phyloP scores from a whole-genome alignment of 306 rosid genomes.

The Acacia melanoxylon region DNA sequence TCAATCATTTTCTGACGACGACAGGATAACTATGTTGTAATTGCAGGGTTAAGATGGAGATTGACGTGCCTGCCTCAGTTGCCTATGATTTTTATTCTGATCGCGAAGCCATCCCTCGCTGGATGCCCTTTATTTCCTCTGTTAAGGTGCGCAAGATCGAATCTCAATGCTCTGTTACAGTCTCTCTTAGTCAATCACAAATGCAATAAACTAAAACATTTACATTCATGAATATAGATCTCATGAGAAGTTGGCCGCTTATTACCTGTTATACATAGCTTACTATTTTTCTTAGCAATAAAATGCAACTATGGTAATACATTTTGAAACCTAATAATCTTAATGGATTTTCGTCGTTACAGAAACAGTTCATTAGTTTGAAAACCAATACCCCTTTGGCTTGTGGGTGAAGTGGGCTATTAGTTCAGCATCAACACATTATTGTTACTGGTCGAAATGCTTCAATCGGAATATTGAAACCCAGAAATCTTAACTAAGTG shows the following conservation, averaged over 20 bases:
- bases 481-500: conserved; percentile 10
- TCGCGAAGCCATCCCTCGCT: conserved; percentile 85
- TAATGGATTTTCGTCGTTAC: not conserved
- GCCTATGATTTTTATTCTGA: conserved; percentile 82
- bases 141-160: conserved; percentile 57
- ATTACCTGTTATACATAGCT: not conserved
- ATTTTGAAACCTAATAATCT: not conserved
- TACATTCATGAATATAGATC: too few species aligned
- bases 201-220: not conserved
- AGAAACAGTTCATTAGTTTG: not conserved
- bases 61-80: conserved; percentile 77
- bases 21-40: conserved; percentile 25
- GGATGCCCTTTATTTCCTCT: conserved; percentile 96
- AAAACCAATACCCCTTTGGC: not conserved
- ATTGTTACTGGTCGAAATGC: conserved; percentile 13
- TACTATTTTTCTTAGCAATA: not conserved
- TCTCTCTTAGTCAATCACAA: not conserved
- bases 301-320: not conserved
- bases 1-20: not conserved
- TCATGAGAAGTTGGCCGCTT: not conserved
- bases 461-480: not conserved
- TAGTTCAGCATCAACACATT: conserved; percentile 6
- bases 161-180: conserved; percentile 8
- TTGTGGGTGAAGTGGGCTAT: conserved; percentile 3
- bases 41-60: conserved; percentile 89